Base-by-base conservation (phyloP, 2,329 filamentous ascomycete genomes). In the Talaromyces sp. region DNA sequence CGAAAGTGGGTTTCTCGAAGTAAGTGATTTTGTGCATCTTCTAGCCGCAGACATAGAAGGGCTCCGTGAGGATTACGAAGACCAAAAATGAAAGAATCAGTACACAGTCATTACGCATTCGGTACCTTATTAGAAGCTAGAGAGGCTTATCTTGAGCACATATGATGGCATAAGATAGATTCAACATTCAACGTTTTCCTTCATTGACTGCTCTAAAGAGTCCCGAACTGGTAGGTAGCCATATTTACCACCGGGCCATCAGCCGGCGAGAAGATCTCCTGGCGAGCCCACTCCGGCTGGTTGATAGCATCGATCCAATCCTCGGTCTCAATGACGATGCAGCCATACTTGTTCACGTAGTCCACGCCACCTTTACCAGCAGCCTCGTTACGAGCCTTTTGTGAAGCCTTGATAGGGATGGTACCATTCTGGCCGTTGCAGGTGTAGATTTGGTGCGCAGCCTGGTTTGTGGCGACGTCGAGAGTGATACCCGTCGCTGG, bases 231-330 rank as follows among this genome's bases (percentile, higher is more conserved):
- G 68, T 79, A 81, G 5, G 75, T 79, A 59, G 77, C 77, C 70
- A 70, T 75, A 67, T 80, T 80, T 18, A 80, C 66, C 5, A 72
- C 72, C 9, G 79, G 77, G 1, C 68, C 73, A 46, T 76, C 74
- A 28, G 72, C 69, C 14, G 77, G 75, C 7, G 75, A 73, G 64
- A 74, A 80, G 64, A 81, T 71, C 69, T 79, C 76, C 33, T 70
- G 77, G 61, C 93, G 85, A 64, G 86, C 86, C 93, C 93, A 97
- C 76, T 92, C 85, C 0, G 93, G 93, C 69, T 96, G 85, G 78
- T 96, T 97, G 78, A 98, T 95, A 28, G 84, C 92, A 73, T 96
- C 93, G 71, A 97, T 96, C 85, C 87, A 97, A 75, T 95, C 92
- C 81, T 97, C 86, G 12, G 95, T 91, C 79, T 97, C 93, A 76